Percentiles rank a stretch among this genome's conserved stretches.
Evolutionary conservation across 2,329 filamentous ascomycete species (phyloP).

Genomic region (Aspergillus nomiae): DNA sequence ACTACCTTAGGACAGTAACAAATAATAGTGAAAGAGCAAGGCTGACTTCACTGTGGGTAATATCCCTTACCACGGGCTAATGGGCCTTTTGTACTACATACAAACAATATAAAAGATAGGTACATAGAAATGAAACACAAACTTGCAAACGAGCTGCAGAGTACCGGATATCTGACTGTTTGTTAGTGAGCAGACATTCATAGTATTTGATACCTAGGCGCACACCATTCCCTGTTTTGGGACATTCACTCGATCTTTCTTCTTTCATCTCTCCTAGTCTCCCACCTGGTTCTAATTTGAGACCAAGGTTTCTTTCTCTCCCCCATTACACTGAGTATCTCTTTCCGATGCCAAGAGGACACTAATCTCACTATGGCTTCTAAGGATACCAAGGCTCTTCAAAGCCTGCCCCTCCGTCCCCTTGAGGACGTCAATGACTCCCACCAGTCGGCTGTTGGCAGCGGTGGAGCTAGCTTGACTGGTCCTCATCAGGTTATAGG

Average conservation of each 20-base stretch:
- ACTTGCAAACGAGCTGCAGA: not conserved
- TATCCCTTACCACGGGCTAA: not conserved
- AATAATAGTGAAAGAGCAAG: not conserved
- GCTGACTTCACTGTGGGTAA: not conserved
- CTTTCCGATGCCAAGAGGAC: not conserved
- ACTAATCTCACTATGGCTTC: not conserved
- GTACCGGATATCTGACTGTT: not conserved
- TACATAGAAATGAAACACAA: not conserved
- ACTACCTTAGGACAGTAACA: not conserved
- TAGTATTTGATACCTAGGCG: not conserved
- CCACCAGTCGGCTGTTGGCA: not conserved
- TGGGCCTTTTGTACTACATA: not conserved
- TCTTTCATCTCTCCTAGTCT: not conserved
- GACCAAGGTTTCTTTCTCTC: not conserved
- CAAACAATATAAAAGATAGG: not conserved
- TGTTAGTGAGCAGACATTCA: not conserved
- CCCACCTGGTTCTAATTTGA: not conserved
- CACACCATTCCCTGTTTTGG: not conserved
- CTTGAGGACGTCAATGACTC: not conserved
- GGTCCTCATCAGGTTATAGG: not conserved
- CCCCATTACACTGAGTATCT: not conserved
- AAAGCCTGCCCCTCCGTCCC: not conserved
- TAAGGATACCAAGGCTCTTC: not conserved
- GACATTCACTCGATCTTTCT: not conserved
- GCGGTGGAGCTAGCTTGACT: no score